Base-by-base conservation (phyloP, 257 asterid genomes). In the Ilex aquifolium region DNA sequence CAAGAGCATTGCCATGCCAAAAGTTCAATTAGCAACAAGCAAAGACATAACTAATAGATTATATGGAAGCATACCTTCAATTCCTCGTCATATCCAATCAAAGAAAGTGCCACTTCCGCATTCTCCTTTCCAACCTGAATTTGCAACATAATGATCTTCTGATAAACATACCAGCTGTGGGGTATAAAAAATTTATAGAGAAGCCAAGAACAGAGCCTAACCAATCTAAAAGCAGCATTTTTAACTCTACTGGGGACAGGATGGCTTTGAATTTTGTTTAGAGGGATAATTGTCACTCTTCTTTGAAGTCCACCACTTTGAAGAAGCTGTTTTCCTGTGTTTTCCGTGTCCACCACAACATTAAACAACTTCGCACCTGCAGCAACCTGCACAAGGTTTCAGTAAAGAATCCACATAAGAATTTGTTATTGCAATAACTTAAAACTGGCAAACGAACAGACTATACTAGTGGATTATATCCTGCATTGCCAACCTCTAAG, bases 331-430 rank as follows among this genome's bases (percentile, higher is more conserved):
- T 93, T 93, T 64, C 95, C 97, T 15, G 97, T 93, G 76, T 77
- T 67, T 70, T 93, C 97, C 7, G 94, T 80, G 82, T 93, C 97
- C 57, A 93, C 99, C 57, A 93, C 93, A 65, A 93, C 74, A 70
- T 93, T 93, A 81, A 61, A 93, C 75, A 93, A 70, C 83, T 93
- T 93, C 61, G 97, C 96, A 56, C 97, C 97, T 32, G 99, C 99
- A 74, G 91, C 95, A 74, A 93, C 99, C 99, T 93, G 73, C 64
- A 79, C 39, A 46, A 60, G 59, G 69, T 65, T 21, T 66, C 65
- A 71, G 55, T 57, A 65, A 31, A 57, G 32, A 36, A 36, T 36
- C 42, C 42, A 36, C 42, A 36, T 36, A 36, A 4, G 42, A 36
- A 4, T 36, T 4, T 4, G 42, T 36, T 36, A 36, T 36, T 36